Evolutionary conservation across 331 rosid species (phyloP).

Genomic region (Phaseolus coccineus): DNA sequence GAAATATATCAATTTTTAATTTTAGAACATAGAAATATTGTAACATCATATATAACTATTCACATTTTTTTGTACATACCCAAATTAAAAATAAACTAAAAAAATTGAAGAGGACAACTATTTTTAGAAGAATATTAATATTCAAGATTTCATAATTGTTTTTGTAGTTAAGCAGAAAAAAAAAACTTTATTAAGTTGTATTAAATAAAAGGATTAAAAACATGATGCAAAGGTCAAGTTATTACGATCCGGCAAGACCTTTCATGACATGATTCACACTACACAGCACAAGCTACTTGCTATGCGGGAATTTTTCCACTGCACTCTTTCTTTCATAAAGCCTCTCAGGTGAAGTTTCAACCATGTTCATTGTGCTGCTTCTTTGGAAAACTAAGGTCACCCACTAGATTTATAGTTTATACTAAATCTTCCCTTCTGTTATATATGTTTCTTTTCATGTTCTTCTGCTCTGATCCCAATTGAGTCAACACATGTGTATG

Average conservation of each 20-base stretch:
- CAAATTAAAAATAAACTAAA: no score
- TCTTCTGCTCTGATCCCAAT: conserved; percentile 37
- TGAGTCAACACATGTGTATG: neutral
- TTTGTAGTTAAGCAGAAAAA: neutral
- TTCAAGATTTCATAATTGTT: neutral
- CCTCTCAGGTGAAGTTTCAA: neutral
- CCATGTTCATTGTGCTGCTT: conserved; percentile 6
- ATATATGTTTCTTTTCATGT: neutral
- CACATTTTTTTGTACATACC: no score
- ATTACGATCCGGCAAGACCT: neutral
- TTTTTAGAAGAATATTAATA: neutral
- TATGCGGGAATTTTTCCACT: neutral
- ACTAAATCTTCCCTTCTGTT: neutral
- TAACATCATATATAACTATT: no score
- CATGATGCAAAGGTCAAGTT: neutral
- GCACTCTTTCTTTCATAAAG: neutral
- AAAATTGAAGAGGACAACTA: no score
- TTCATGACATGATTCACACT: neutral
- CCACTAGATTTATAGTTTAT: neutral
- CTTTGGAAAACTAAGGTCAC: conserved; percentile 12
- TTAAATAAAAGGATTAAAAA: neutral
- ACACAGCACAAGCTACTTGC: no score
- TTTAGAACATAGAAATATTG: no score
- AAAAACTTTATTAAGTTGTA: neutral
- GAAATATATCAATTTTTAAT: no score